Evolutionary conservation across 73 alveolate genomes (phyloP).

Genomic region (Breviolum minutum): DNA sequence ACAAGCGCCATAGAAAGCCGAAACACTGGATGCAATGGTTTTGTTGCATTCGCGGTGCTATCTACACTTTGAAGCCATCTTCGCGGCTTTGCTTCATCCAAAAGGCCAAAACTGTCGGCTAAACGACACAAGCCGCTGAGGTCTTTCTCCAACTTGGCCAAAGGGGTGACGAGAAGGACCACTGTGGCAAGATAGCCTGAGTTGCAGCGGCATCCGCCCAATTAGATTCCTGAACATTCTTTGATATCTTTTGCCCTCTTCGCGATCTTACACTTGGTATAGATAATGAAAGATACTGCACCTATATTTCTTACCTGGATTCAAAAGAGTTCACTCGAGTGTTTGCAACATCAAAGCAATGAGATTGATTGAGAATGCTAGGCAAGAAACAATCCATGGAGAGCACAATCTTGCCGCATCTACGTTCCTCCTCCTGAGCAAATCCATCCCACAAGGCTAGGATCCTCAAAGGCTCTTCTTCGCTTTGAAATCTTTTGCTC

Average conservation of each 20-base stretch:
- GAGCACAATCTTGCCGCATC: conserved; percentile 29
- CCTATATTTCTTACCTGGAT: too few relatives aligned
- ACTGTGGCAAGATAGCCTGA: too few relatives aligned
- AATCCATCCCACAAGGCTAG: conserved; percentile 44
- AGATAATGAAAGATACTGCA: too few relatives aligned
- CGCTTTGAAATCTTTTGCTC: neutral
- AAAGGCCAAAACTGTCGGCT: conserved; percentile 8
- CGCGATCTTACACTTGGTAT: too few relatives aligned
- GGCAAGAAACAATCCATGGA: conserved; percentile 12
- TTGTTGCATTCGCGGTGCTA: neutral
- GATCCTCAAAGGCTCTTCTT: conserved; percentile 14
- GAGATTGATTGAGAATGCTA: too few relatives aligned
- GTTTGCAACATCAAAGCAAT: neutral
- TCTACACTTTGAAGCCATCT: neutral
- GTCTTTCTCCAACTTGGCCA: neutral
- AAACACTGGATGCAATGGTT: neutral
- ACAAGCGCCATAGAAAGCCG: neutral
- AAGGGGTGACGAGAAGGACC: neutral
- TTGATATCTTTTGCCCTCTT: too few relatives aligned
- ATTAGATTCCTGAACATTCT: too few relatives aligned
- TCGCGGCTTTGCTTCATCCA: neutral
- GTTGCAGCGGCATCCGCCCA: too few relatives aligned
- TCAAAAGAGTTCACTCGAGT: too few relatives aligned
- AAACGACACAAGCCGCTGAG: conserved; percentile 9
- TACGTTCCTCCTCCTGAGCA: conserved; percentile 2